phyloP scores from a whole-genome alignment of 495 filamentous ascomycete species.

The Talaromyces adpressus region DNA sequence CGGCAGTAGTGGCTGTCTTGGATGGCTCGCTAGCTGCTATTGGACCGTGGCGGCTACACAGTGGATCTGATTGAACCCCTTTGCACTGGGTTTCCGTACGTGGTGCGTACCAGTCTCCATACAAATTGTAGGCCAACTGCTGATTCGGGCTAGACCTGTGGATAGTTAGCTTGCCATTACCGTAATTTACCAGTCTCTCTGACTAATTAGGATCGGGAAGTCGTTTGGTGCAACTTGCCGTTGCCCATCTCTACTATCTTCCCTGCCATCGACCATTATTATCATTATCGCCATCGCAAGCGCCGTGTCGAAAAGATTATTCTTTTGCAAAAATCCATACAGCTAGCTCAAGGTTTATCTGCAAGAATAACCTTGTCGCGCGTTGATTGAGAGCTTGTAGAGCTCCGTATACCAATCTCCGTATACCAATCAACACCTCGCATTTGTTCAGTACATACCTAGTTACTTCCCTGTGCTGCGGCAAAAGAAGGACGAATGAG shows the following conservation, averaged over 20 bases:
- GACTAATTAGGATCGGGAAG: background rate
- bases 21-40: background rate
- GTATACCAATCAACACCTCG: background rate
- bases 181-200: background rate
- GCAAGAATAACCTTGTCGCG: background rate
- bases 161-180: background rate
- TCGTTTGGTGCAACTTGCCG: background rate
- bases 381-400: background rate
- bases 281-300: background rate
- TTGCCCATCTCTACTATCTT: background rate
- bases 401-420: background rate
- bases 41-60: background rate
- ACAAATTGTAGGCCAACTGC: constrained; percentile 3
- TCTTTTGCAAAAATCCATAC: background rate
- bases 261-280: background rate
- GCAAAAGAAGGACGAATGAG: background rate
- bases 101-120: background rate
- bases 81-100: background rate
- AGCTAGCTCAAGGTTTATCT: background rate
- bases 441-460: background rate
- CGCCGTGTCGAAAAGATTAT: background rate
- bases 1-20: background rate
- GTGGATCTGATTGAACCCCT: constrained; percentile 1
- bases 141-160: background rate
- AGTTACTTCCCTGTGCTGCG: background rate